These are phyloP conservation scores for Fagopyrum homotropicum DNA, from an alignment of 148 eudicot genomes.

Conservation along the genomic window DNA sequence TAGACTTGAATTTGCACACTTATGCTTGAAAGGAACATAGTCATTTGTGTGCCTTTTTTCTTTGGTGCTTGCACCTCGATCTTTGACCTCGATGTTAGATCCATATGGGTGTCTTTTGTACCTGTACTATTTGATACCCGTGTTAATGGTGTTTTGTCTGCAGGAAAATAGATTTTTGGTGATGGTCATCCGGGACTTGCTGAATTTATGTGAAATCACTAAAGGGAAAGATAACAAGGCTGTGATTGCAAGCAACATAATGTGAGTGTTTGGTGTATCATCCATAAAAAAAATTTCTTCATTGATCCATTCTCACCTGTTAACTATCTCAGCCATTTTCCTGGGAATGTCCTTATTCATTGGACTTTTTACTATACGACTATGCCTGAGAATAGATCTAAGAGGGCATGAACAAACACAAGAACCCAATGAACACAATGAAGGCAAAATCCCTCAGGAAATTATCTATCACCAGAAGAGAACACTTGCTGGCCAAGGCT, in stretches of 20 bases:
- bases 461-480: too few species aligned
- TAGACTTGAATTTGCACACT: not conserved
- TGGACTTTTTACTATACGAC: not conserved
- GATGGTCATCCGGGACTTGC: conserved; percentile 95
- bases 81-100: not conserved
- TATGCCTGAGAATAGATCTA: too few species aligned
- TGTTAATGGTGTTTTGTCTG: conserved; percentile 10
- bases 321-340: not conserved
- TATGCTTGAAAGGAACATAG: not conserved
- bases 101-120: not conserved
- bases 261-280: conserved; percentile 40
- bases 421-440: too few species aligned
- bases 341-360: not conserved
- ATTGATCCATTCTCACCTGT: not conserved
- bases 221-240: conserved; percentile 99
- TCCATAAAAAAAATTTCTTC: not conserved
- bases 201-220: conserved; percentile 88
- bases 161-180: conserved; percentile 99
- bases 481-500: too few species aligned
- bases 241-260: conserved; percentile 97
- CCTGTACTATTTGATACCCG: not conserved
- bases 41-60: not conserved
- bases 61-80: not conserved
- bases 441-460: too few species aligned
- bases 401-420: too few species aligned